Base-by-base conservation (phyloP, 805 yeast species). In the Yarrowia deformans region DNA sequence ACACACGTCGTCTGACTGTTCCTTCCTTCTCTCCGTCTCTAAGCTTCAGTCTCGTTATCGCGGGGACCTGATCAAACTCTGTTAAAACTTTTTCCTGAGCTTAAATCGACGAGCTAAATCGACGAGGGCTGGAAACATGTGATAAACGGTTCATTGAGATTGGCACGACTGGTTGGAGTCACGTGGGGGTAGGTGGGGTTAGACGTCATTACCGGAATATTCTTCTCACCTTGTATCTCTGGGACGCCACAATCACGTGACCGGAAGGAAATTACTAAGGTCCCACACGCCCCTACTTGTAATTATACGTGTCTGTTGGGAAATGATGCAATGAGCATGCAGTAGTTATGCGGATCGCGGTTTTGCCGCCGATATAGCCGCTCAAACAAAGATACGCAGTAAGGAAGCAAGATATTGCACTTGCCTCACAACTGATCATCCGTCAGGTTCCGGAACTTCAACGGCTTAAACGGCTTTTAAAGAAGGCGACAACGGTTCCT, bases 31-130 rank as follows among this genome's bases (percentile, higher is more conserved):
- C 46, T 18, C 8, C 46, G 8, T 18, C 10, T 8, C 10, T 14
- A 34, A 32, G 32, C 56, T 52, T 18, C n/a, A 13, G 8, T 18
- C 32, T 35, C 60, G 60, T 54, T 54, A 54, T 54, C 60, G 60
- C 45, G 45, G 60, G 60, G 60, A 54, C 60, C 60, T 54, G 60
- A 54, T 54, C 45, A 39, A 54, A 54, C 60, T 54, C 60, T 54
- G 43, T 23, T 54, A 5, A 54, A 54, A 54, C 45, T 54, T 54
- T 54, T 34, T 34, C 16, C 39, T 32, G 56, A 52, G 56, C 19
- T 10, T 52, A 52, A 34, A 49, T 4, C 34, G 7, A 1, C 5
- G 52, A 23, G 52, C 29, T 23, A 23, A 23, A 12, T 43, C 23
- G 13, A 19, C 32, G 29, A 23, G 29, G 29, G 49, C 18, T 32